A percentile compares a stretch with the other conserved stretches of the same genome.
These are phyloP conservation scores for Neckera pumila DNA, from an alignment of 225 moss, liverwort and hornwort species.

Conservation along the genomic window DNA sequence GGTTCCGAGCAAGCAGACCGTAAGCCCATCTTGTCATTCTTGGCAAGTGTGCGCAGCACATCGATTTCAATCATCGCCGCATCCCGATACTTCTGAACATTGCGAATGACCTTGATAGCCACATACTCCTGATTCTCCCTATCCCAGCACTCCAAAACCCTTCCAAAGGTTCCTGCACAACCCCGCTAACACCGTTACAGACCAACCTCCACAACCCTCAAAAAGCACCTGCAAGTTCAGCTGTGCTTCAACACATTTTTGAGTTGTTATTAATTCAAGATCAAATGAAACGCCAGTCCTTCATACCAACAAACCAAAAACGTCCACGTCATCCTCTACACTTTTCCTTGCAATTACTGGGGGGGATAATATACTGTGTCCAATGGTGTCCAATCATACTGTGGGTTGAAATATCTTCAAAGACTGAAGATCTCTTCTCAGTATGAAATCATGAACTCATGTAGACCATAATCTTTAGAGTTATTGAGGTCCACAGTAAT, in stretches of 20 bases:
- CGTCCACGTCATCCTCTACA: background rate
- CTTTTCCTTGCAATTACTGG: background rate
- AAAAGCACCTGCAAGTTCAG: background rate
- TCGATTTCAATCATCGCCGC: conserved; percentile 99
- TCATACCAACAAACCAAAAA: background rate
- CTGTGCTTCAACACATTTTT: background rate
- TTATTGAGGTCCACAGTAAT: background rate
- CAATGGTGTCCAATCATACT: background rate
- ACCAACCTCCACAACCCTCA: background rate
- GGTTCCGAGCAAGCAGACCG: conserved; percentile 53
- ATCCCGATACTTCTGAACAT: conserved; percentile 99
- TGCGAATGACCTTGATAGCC: conserved; percentile 99
- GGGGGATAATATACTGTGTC: background rate
- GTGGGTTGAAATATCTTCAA: background rate
- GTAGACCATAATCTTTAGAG: background rate
- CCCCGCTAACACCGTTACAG: conserved; percentile 49
- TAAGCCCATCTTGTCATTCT: conserved; percentile 98
- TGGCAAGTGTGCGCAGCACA: conserved; percentile 91
- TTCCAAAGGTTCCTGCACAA: conserved; percentile 99
- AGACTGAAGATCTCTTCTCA: background rate
- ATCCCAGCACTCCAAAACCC: conserved; percentile 99
- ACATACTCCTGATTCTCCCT: conserved; percentile 99
- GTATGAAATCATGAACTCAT: background rate
- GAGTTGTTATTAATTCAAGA: background rate
- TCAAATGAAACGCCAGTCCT: background rate